Percentiles rank a stretch among this genome's conserved stretches.
Conservation (phyloP, 768 basidiomycete genomes). For the Pisolithus orientalis region DNA sequence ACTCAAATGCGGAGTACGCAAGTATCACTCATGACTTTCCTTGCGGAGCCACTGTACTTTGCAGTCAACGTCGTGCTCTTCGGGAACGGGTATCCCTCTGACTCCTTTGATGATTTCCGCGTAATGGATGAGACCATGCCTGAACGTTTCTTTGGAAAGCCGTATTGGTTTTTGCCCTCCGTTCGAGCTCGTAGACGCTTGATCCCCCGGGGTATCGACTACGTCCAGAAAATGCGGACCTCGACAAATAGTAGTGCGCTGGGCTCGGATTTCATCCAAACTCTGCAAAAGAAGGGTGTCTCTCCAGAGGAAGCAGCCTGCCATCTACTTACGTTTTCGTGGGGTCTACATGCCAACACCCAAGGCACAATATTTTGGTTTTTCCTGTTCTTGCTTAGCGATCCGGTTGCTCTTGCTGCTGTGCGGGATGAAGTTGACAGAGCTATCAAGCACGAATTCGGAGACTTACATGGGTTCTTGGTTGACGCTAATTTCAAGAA, state of each 20-base stretch:
- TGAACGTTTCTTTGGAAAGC: slow-evolving; percentile 12
- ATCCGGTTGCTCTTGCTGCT: slow-evolving; percentile 38
- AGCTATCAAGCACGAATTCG: slow-evolving; percentile 7
- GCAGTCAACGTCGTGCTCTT: slow-evolving; percentile 15
- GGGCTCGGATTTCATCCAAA: slow-evolving; percentile 10
- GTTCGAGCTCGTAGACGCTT: slow-evolving; percentile 9
- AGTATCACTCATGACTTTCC: slow-evolving; percentile 12
- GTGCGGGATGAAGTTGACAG: slow-evolving; percentile 43
- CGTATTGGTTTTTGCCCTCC: slow-evolving; percentile 12
- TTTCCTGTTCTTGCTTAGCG: slow-evolving; percentile 30
- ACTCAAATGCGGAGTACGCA: background rate
- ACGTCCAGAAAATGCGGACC: slow-evolving; percentile 8
- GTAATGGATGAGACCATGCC: slow-evolving; percentile 14
- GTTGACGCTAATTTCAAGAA: slow-evolving; percentile 3
- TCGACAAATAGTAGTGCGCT: slow-evolving; percentile 3
- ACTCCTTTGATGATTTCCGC: slow-evolving; percentile 17
- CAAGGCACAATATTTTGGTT: slow-evolving; percentile 15
- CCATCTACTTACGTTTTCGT: slow-evolving; percentile 18
- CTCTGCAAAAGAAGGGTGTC: slow-evolving; percentile 14
- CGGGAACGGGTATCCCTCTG: slow-evolving; percentile 12
- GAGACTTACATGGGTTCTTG: slow-evolving; percentile 11
- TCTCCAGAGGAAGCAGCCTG: slow-evolving; percentile 14
- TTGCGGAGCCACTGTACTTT: slow-evolving; percentile 12
- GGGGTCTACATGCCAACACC: slow-evolving; percentile 19
- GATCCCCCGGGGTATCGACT: slow-evolving; percentile 2